These are phyloP conservation scores for Boletellus emodensis DNA, from an alignment of 768 basidiomycete species.

Conservation along the genomic window DNA sequence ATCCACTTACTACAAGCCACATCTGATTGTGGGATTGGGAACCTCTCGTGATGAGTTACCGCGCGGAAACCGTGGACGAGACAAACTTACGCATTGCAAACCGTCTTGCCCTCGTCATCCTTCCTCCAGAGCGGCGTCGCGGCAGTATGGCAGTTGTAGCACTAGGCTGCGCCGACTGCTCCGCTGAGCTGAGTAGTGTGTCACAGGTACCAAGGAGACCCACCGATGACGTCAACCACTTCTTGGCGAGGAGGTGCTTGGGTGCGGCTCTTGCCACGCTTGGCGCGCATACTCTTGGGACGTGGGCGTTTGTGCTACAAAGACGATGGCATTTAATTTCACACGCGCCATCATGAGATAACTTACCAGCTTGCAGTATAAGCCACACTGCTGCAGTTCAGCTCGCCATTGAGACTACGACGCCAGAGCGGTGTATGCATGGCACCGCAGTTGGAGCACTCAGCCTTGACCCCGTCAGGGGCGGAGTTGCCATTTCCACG, in stretches of 20 bases:
- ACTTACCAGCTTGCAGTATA: conserved; percentile 82
- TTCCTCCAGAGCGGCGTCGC: conserved; percentile 89
- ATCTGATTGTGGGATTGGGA: conserved; percentile 38
- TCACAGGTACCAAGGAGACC: conserved; percentile 34
- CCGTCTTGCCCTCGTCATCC: conserved; percentile 87
- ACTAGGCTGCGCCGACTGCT: conserved; percentile 56
- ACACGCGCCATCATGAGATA: neutral
- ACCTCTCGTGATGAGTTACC: conserved; percentile 10
- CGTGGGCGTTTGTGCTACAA: conserved; percentile 80
- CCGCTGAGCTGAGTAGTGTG: conserved; percentile 28
- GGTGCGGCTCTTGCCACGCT: conserved; percentile 66
- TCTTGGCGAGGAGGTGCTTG: conserved; percentile 64
- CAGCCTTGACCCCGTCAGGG: conserved; percentile 66
- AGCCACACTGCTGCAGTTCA: conserved; percentile 85
- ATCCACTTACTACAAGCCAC: conserved; percentile 64
- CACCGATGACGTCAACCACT: conserved; percentile 69
- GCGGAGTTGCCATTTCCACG: conserved; percentile 35
- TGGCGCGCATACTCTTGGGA: conserved; percentile 82
- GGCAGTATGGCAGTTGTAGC: conserved; percentile 87
- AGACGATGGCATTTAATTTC: neutral
- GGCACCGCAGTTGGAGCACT: conserved; percentile 85
- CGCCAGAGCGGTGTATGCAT: conserved; percentile 88
- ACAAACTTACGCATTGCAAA: conserved; percentile 80
- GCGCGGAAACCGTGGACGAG: conserved; percentile 1
- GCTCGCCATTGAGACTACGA: conserved; percentile 79